Conservation (phyloP, 2,329 filamentous ascomycete species). For the Escovopsis weberi region DNA sequence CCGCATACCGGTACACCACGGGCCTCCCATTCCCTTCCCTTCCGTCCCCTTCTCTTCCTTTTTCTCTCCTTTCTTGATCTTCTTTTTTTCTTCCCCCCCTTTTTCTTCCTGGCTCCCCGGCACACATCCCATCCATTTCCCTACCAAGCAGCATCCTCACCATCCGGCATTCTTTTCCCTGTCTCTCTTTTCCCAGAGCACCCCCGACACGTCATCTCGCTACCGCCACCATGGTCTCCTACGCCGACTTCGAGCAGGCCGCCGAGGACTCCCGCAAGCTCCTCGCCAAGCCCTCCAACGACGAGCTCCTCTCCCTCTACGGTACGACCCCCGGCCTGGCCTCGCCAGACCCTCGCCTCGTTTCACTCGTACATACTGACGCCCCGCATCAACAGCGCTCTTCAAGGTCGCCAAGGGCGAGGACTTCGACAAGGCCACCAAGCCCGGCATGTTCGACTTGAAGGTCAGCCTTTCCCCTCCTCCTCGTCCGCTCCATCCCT, state of each 20-base stretch:
- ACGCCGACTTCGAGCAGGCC: slow-evolving; percentile 36
- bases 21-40: too few relatives aligned
- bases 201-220: slow-evolving; percentile 1
- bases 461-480: slow-evolving; percentile 30
- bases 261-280: slow-evolving; percentile 53
- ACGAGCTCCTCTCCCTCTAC: slow-evolving; percentile 50
- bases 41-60: too few relatives aligned
- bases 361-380: background rate
- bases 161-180: too few relatives aligned
- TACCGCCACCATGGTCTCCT: slow-evolving; percentile 23
- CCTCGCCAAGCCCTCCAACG: slow-evolving; percentile 46
- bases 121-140: too few relatives aligned
- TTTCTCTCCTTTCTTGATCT: too few relatives aligned
- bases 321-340: slow-evolving; percentile 20
- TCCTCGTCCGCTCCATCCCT: background rate
- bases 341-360: background rate
- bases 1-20: too few relatives aligned
- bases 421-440: slow-evolving; percentile 38
- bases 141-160: too few relatives aligned
- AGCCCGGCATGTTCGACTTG: slow-evolving; percentile 56
- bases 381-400: slow-evolving; percentile 26
- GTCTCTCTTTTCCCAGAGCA: too few relatives aligned
- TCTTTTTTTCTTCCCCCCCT: too few relatives aligned
- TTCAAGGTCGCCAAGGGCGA: slow-evolving; percentile 45
- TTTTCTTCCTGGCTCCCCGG: too few relatives aligned